Conservation (phyloP, 2,329 filamentous ascomycete genomes). For the Venturia nashicola region DNA sequence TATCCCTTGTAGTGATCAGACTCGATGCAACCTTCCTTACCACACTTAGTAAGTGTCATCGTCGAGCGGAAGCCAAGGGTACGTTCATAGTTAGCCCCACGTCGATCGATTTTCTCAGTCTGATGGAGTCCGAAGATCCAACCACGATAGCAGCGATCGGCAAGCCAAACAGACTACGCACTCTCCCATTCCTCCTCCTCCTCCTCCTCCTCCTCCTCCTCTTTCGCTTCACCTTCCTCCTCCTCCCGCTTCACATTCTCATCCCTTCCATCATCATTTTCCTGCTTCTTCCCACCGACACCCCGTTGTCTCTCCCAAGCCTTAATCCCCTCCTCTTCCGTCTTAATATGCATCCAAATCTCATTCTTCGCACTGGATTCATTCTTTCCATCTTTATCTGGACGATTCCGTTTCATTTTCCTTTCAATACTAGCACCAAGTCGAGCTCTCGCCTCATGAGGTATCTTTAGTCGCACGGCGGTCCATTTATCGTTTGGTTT, state of each 20-base stretch:
- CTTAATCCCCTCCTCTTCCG: slow-evolving; percentile 21
- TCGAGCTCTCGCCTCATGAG: slow-evolving; percentile 43
- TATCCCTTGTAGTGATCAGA: too few relatives aligned
- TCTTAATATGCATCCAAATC: slow-evolving; percentile 41
- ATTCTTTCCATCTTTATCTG: slow-evolving; percentile 19
- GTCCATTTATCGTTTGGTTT: slow-evolving; percentile 47
- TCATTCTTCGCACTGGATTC: slow-evolving; percentile 27
- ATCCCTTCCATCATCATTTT: neutral
- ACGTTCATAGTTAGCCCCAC: too few relatives aligned
- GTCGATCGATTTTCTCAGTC: too few relatives aligned
- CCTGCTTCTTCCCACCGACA: neutral
- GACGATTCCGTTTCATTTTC: slow-evolving; percentile 25
- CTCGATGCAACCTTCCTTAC: too few relatives aligned
- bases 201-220: neutral
- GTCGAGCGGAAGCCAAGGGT: too few relatives aligned
- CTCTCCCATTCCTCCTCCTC: neutral
- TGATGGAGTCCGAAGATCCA: too few relatives aligned
- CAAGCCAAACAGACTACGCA: neutral
- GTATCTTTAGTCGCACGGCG: slow-evolving; percentile 44
- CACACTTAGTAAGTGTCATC: too few relatives aligned
- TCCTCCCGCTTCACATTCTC: slow-evolving; percentile 2
- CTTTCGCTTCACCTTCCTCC: neutral
- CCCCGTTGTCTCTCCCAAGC: slow-evolving; percentile 12
- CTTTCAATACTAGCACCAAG: slow-evolving; percentile 33
- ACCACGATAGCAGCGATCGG: too few relatives aligned